phyloP scores from a whole-genome alignment of 441 rosid genomes.

The Populus hybrid region DNA sequence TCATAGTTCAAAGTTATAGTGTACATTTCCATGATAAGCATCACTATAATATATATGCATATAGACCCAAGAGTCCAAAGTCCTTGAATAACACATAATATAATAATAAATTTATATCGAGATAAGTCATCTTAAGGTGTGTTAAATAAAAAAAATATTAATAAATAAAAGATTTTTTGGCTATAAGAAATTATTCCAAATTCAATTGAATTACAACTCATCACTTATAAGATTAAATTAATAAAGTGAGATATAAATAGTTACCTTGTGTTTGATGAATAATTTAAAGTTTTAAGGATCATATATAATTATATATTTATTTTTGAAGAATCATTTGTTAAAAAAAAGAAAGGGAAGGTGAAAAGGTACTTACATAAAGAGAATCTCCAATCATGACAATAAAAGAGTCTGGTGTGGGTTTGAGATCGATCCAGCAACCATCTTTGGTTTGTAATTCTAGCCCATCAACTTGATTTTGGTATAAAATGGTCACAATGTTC shows the following conservation, averaged over 20 bases:
- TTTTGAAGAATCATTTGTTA: background rate
- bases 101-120: too few relatives aligned
- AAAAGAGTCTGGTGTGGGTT: constrained; percentile 57
- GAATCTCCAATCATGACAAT: constrained; percentile 31
- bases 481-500: background rate
- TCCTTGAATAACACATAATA: too few relatives aligned
- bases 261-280: too few relatives aligned
- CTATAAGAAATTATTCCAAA: too few relatives aligned
- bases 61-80: background rate
- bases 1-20: background rate
- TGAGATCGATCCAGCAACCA: constrained; percentile 53
- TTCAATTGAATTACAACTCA: too few relatives aligned
- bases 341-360: background rate
- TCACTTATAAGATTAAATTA: too few relatives aligned
- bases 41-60: background rate
- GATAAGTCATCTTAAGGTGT: too few relatives aligned
- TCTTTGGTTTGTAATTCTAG: constrained; percentile 48
- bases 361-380: constrained; percentile 3
- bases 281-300: background rate
- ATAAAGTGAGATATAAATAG: too few relatives aligned
- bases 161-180: too few relatives aligned
- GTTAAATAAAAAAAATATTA: too few relatives aligned
- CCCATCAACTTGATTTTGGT: constrained; percentile 54
- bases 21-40: background rate
- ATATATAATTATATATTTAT: background rate